A percentile compares a stretch with the other conserved stretches of the same genome.
phyloP scores from a whole-genome alignment of 2,329 filamentous ascomycete species.

The Sordariomycetes sp. region DNA sequence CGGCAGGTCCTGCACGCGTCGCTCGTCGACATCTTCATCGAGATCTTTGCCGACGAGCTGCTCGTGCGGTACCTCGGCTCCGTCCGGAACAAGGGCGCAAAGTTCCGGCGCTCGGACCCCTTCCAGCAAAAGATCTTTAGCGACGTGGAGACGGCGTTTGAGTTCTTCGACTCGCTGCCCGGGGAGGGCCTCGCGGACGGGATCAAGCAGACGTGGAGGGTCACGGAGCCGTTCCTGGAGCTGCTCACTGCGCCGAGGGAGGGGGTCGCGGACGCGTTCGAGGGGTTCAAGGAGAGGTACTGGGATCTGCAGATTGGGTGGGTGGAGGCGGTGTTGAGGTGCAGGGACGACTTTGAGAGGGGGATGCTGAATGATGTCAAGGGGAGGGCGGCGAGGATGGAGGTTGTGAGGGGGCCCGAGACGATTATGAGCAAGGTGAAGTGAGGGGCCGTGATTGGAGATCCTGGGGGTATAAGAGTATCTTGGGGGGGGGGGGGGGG shows the following conservation, averaged over 20 bases:
- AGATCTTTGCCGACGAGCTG: constrained; percentile 86
- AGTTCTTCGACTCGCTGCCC: constrained; percentile 65
- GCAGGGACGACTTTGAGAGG: constrained; percentile 87
- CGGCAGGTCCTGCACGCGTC: constrained; percentile 71
- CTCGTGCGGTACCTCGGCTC: constrained; percentile 72
- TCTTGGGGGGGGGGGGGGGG: neutral
- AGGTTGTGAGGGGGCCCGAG: constrained; percentile 67
- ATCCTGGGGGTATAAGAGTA: no score
- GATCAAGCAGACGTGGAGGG: constrained; percentile 87
- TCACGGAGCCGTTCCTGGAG: constrained; percentile 70
- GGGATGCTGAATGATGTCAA: constrained; percentile 82
- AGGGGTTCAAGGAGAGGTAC: constrained; percentile 70
- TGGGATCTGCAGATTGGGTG: constrained; percentile 92
- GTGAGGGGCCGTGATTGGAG: constrained; percentile 19
- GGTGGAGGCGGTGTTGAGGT: constrained; percentile 83
- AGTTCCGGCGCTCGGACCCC: constrained; percentile 75
- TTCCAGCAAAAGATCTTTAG: constrained; percentile 90
- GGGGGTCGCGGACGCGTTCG: constrained; percentile 64
- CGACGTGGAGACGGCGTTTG: constrained; percentile 81
- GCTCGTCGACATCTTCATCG: constrained; percentile 80
- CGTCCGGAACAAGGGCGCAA: constrained; percentile 80
- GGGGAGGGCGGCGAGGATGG: constrained; percentile 72
- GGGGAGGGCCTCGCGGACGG: constrained; percentile 54
- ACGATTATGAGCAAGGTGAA: constrained; percentile 94
- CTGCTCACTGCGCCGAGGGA: constrained; percentile 68